Evolutionary conservation across 768 basidiomycete genomes (phyloP), one percentile per base, ranked within the genome.

Genomic region (Ramaria sp.): DNA sequence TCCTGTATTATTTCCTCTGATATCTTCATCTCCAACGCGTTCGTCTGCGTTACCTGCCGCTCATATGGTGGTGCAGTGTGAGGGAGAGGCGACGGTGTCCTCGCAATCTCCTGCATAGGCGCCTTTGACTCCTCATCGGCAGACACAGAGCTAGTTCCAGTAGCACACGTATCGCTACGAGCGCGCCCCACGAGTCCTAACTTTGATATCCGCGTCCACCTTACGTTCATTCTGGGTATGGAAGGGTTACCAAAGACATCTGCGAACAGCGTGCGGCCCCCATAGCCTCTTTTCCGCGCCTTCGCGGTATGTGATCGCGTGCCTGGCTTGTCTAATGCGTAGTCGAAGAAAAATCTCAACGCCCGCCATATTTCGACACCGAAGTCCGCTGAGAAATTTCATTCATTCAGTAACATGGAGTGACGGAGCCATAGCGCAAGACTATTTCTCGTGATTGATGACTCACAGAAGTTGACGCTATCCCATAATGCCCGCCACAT

Each of bases 331-430:
- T 73, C 65, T 2, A 65, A 66, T 28, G 67, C 55, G 59, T 64
- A 71, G 61, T 71, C 68, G 55, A 76, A 59, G 68, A 82, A 88
- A 70, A 78, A 90, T 52, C 69, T 71, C 56, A 86, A 56, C 2
- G 86, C 86, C 54, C 70, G 65, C 28, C 63, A 62, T 20, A 89
- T 88, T 66, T 93, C 90, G 48, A 68, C 47, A 1, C 64, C 59
- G 61, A 90, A 88, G 63, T 91, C 88, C 58, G 68, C 82, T 84
- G 52, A 45, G 50, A 50, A 4, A 43, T 20, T 30, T 18, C 37
- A 30, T 9, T n/a, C 3, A 43, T n/a, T n/a, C n/a, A n/a, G n/a
- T 18, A 25, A 9, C 25, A n/a, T 15, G 10, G 12, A 16, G 2
- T 9, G 18, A 16, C 20, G 42, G 42, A 20, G 42, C 45, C 7